phyloP scores from a whole-genome alignment of 257 asterid genomes.

The Catharanthus roseus region DNA sequence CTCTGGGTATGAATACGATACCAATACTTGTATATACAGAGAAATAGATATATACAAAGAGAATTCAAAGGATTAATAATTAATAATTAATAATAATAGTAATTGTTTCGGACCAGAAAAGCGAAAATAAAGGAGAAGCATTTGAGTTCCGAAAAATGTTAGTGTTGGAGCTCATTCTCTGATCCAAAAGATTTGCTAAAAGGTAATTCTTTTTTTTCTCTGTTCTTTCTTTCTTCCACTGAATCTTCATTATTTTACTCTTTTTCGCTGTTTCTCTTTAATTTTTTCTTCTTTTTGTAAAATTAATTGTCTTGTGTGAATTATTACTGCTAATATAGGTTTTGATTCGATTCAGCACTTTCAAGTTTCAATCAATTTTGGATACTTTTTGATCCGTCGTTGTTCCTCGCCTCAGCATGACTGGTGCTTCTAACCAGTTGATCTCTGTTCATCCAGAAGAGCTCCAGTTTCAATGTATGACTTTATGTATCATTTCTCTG shows the following conservation, averaged over 20 bases:
- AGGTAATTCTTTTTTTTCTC: not conserved
- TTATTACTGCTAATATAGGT: not conserved
- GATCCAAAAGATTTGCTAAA: conserved; percentile 11
- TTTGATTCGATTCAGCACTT: conserved; percentile 1
- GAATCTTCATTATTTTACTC: no score
- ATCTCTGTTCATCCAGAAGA: conserved; percentile 60
- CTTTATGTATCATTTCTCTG: not conserved
- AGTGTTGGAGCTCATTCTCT: conserved; percentile 4
- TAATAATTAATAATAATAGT: no score
- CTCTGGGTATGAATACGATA: not conserved
- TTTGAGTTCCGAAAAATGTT: conserved; percentile 6
- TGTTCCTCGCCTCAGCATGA: conserved; percentile 27
- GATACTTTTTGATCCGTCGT: conserved; percentile 4
- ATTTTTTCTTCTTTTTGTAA: no score
- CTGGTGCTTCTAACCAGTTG: conserved; percentile 42
- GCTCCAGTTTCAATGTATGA: conserved; percentile 56
- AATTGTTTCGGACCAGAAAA: conserved; percentile 11
- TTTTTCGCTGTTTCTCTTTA: no score
- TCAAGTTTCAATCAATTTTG: conserved; percentile 1
- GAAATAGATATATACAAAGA: not conserved
- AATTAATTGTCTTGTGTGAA: no score
- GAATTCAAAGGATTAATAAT: not conserved
- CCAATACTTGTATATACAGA: not conserved
- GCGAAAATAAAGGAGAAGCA: conserved; percentile 4
- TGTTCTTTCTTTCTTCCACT: not conserved